A percentile compares a stretch with the other conserved stretches of the same genome.
Evolutionary conservation across 75 land plant species (phyloP).

Genomic region (Azolla pinnata): DNA sequence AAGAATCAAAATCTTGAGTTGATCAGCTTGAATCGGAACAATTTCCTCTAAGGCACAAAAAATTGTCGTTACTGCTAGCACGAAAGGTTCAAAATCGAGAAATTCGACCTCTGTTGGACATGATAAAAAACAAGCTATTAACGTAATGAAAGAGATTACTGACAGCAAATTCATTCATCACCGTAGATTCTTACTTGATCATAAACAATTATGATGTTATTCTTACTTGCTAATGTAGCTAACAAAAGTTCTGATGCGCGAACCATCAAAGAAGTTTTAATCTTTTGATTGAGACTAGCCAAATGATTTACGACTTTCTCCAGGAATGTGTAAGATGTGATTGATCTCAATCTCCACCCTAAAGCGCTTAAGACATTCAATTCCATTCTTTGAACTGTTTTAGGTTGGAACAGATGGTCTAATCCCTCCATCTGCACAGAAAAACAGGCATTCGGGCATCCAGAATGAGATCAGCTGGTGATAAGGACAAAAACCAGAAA

Average conservation of each 20-base stretch:
- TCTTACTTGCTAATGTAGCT: background rate
- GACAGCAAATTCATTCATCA: background rate
- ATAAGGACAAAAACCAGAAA: too few species aligned
- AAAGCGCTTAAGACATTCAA: conserved; percentile 30
- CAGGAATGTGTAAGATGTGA: conserved; percentile 41
- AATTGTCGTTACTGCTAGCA: conserved; percentile 4
- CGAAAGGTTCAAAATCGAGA: conserved; percentile 14
- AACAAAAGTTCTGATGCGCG: background rate
- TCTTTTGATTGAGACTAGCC: background rate
- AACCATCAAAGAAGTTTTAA: background rate
- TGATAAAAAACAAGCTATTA: background rate
- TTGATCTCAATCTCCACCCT: conserved; percentile 45
- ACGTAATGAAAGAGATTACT: background rate
- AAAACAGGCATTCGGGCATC: too few species aligned
- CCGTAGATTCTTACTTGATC: background rate
- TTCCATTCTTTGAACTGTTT: conserved; percentile 46
- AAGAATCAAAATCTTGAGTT: conserved; percentile 1
- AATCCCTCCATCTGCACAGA: too few species aligned
- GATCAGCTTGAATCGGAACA: conserved; percentile 11
- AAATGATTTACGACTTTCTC: background rate
- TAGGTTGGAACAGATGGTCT: conserved; percentile 16
- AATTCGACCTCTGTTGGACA: conserved; percentile 11
- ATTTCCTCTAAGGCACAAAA: conserved; percentile 18
- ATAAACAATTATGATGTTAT: background rate
- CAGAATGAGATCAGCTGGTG: too few species aligned